Conservation (phyloP, 1,284 basidiomycete species). For the Puccinia horiana region DNA sequence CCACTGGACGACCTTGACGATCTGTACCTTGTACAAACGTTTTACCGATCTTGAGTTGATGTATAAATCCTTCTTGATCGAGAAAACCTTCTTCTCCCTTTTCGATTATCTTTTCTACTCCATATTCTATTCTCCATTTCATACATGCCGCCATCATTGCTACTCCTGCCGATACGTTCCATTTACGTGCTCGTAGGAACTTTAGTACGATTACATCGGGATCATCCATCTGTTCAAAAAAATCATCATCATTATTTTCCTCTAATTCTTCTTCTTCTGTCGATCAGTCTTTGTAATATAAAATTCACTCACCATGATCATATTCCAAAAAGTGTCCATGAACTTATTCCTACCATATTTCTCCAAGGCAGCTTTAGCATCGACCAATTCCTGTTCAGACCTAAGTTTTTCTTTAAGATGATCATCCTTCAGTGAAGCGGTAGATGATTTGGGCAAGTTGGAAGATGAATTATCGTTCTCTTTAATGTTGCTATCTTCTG, state of each 20-base stretch:
- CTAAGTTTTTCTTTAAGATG: constrained; percentile 42
- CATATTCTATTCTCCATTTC: constrained; percentile 49
- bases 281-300: background rate
- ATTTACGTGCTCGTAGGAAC: constrained; percentile 46
- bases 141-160: constrained; percentile 49
- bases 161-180: constrained; percentile 47
- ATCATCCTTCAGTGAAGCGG: constrained; percentile 14
- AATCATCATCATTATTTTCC: background rate
- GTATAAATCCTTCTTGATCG: constrained; percentile 19
- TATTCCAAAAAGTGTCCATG: constrained; percentile 48
- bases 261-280: background rate
- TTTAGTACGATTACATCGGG: constrained; percentile 49
- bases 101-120: constrained; percentile 27
- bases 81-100: constrained; percentile 46
- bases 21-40: constrained; percentile 45
- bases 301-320: constrained; percentile 45
- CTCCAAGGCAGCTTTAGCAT: constrained; percentile 45
- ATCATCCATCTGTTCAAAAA: constrained; percentile 39
- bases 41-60: constrained; percentile 45
- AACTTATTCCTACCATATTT: constrained; percentile 33
- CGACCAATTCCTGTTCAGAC: constrained; percentile 43
- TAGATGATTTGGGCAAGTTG: background rate
- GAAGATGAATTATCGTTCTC: background rate
- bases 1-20: constrained; percentile 33
- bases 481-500: background rate